Evolutionary conservation across 305 asterid species (phyloP).

Genomic region (Fraxinus dipetala): DNA sequence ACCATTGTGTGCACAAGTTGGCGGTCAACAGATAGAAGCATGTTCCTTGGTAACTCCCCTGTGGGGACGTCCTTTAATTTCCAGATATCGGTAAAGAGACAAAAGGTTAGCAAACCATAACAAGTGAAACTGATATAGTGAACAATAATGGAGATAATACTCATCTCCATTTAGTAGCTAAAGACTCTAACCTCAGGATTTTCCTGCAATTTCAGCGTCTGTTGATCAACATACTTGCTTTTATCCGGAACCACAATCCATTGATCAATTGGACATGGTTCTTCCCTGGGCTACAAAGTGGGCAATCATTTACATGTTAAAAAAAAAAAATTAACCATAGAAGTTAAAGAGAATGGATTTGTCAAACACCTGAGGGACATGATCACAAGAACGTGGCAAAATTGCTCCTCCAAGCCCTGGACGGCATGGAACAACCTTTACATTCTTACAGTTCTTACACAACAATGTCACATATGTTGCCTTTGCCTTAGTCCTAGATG

Average conservation of each 20-base stretch:
- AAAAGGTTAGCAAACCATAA: neutral
- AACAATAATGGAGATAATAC: neutral
- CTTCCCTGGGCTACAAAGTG: slow-evolving; percentile 66
- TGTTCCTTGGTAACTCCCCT: slow-evolving; percentile 94
- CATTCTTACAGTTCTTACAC: slow-evolving; percentile 87
- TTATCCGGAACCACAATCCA: slow-evolving; percentile 89
- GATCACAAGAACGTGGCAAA: slow-evolving; percentile 92
- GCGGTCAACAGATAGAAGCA: slow-evolving; percentile 87
- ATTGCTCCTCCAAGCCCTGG: slow-evolving; percentile 99
- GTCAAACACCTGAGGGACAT: slow-evolving; percentile 62
- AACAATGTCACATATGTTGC: slow-evolving; percentile 88
- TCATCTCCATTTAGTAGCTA: neutral
- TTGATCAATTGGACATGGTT: slow-evolving; percentile 85
- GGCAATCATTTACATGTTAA: slow-evolving; percentile 1
- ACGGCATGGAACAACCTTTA: slow-evolving; percentile 85
- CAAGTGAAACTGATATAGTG: neutral
- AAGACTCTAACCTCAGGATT: slow-evolving; percentile 73
- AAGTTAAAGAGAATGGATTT: neutral
- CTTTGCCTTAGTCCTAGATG: slow-evolving; percentile 95
- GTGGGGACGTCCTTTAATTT: slow-evolving; percentile 87
- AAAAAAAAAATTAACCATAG: neutral
- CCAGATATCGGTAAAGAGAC: slow-evolving; percentile 10
- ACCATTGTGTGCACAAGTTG: slow-evolving; percentile 98
- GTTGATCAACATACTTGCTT: slow-evolving; percentile 94
- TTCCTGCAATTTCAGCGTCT: slow-evolving; percentile 85